phyloP scores from a whole-genome alignment of 2,329 filamentous ascomycete genomes.

The Talaromyces sp. region DNA sequence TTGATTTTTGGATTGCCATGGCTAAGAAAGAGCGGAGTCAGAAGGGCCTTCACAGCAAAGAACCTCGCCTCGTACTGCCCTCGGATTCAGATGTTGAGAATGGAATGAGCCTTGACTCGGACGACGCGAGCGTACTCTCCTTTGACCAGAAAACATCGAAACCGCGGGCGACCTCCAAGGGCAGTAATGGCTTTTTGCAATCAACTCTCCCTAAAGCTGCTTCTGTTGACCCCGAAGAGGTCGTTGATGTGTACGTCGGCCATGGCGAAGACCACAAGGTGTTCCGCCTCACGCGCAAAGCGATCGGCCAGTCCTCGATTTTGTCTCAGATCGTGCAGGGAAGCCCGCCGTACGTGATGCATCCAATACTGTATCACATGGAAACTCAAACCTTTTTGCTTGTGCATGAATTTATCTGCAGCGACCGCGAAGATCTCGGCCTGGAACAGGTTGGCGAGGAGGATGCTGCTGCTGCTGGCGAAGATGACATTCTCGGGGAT shows the following conservation, averaged over 20 bases:
- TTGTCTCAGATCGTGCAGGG: background rate
- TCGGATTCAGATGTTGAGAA: background rate
- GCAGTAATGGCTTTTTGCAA: background rate
- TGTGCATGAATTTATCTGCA: background rate
- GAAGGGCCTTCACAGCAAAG: background rate
- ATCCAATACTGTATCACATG: constrained; percentile 3
- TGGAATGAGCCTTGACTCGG: background rate
- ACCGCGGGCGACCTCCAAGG: background rate
- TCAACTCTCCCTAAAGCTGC: background rate
- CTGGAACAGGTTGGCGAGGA: background rate
- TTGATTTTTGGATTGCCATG: constrained; percentile 7
- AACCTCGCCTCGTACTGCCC: constrained; percentile 1
- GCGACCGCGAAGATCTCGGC: background rate
- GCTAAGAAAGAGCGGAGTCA: background rate
- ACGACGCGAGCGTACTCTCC: background rate
- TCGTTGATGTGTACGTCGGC: constrained; percentile 4
- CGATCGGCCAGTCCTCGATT: constrained; percentile 3
- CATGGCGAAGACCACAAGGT: background rate
- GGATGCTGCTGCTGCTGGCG: background rate
- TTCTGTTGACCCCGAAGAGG: background rate
- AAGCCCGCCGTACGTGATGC: background rate
- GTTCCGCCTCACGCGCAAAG: background rate
- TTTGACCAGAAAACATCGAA: background rate
- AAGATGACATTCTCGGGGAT: background rate
- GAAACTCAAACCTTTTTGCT: background rate